These are phyloP conservation scores for Tuber borchii DNA, from an alignment of 495 filamentous ascomycete genomes.

Conservation along the genomic window DNA sequence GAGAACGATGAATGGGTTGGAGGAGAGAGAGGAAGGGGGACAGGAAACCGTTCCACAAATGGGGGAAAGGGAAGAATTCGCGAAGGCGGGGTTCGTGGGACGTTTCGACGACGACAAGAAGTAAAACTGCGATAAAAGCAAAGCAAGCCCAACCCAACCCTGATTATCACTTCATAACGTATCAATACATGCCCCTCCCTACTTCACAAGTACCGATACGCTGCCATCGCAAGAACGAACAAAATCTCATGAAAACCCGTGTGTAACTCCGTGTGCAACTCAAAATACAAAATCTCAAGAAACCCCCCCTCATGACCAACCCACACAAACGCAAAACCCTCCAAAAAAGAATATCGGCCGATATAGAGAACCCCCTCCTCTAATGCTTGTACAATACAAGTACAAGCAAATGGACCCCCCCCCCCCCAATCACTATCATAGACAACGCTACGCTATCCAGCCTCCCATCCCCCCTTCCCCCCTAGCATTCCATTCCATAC, in stretches of 20 bases:
- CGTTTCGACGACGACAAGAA: not conserved
- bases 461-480: too few species aligned
- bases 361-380: too few species aligned
- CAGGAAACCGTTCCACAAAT: too few species aligned
- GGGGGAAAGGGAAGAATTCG: not conserved
- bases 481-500: not conserved
- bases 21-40: not conserved
- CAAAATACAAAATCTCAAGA: not conserved
- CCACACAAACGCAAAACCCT: not conserved
- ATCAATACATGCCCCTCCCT: not conserved
- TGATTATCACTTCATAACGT: not conserved
- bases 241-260: not conserved
- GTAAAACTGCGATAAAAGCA: not conserved
- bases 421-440: not conserved
- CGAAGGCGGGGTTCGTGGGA: conserved; percentile 1
- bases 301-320: not conserved
- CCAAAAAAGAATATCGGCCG: not conserved
- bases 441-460: not conserved
- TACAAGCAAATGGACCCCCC: not conserved
- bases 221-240: not conserved
- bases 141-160: not conserved
- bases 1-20: not conserved
- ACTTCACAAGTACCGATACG: not conserved
- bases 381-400: not conserved
- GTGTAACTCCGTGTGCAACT: not conserved